phyloP scores from a whole-genome alignment of 345 rosid species.

The Kandelia obovata region DNA sequence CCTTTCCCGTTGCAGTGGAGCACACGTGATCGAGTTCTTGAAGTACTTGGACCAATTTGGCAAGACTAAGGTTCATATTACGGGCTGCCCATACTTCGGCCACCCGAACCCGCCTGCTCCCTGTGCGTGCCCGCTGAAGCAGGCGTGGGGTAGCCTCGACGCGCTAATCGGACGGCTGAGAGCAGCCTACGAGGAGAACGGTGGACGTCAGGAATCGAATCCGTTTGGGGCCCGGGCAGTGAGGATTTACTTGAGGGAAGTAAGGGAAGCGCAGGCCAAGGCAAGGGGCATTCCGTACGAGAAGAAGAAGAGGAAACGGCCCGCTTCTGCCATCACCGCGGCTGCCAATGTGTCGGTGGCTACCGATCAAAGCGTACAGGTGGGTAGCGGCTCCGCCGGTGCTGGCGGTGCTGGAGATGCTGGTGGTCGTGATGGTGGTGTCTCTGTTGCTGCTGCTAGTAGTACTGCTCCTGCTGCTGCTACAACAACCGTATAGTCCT shows the following conservation, averaged over 20 bases:
- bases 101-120: slow-evolving; percentile 31
- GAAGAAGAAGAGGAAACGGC: slow-evolving; percentile 35
- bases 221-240: slow-evolving; percentile 33
- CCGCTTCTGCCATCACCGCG: background rate
- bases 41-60: slow-evolving; percentile 35
- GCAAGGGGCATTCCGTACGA: slow-evolving; percentile 34
- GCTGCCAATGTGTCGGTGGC: background rate
- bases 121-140: slow-evolving; percentile 31
- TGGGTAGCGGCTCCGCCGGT: background rate
- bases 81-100: slow-evolving; percentile 33
- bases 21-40: slow-evolving; percentile 36
- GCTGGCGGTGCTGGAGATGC: slow-evolving; percentile 12
- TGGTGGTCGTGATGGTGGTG: slow-evolving; percentile 11
- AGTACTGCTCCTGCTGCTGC: slow-evolving; percentile 1
- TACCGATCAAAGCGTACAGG: background rate
- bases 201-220: slow-evolving; percentile 30
- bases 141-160: slow-evolving; percentile 37
- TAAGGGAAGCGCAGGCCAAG: slow-evolving; percentile 30
- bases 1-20: slow-evolving; percentile 31
- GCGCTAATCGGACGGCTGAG: slow-evolving; percentile 34
- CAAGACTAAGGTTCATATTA: slow-evolving; percentile 32
- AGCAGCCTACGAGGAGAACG: slow-evolving; percentile 31
- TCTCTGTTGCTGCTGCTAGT: slow-evolving; percentile 2
- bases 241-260: slow-evolving; percentile 34
- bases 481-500: slow-evolving; percentile 26